Evolutionary conservation across 1,139 yeast species (phyloP), one percentile per base, ranked within the genome.

Genomic region (Casaregolazyma lundiana): DNA sequence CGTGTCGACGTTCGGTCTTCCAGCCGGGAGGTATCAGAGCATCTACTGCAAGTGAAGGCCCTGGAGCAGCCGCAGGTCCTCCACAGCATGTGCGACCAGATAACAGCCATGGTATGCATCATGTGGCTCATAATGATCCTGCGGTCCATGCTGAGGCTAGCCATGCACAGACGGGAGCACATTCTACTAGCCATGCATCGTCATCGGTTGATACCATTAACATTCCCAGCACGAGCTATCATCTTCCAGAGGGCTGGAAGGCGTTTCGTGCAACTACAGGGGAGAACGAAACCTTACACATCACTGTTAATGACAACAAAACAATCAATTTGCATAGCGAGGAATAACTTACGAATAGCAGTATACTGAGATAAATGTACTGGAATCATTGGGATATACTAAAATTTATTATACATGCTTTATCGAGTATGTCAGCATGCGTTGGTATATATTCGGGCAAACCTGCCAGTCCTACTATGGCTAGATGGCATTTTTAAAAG

Each of bases 1-100:
- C 90, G 48, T 92, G 97, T 65, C 74, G 97, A 54, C 71, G 83
- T 16, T 78, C 83, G n/a, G 96, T 89, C 7, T 47, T 66, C 15
- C 32, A 26, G 13, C 32, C 32, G 40, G 62, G 54, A 3, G 54
- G 48, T n/a, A 35, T 45, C 17, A 32, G 30, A 22, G 20, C 44
- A 24, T 11, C 15, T 16, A 6, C 35, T 11, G 34, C 18, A 20
- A 19, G 15, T 18, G 32, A 17, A 26, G 34, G 18, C 43, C 19
- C 17, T 17, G 38, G 36, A 15, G 41, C 43, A 6, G 39, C 42
- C 22, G 34, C 41, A 21, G 20, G 46, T 24, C 30, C 29, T 16
- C 20, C 45, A 32, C 41, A 13, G 8, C 21, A 35, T 13, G 20
- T 17, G 4, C 32, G 13, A n/a, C 30, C 40, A 13, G 36, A 3